These are phyloP conservation scores for Phyllosticta capitalensis DNA, from an alignment of 2,329 filamentous ascomycete species.

Conservation along the genomic window DNA sequence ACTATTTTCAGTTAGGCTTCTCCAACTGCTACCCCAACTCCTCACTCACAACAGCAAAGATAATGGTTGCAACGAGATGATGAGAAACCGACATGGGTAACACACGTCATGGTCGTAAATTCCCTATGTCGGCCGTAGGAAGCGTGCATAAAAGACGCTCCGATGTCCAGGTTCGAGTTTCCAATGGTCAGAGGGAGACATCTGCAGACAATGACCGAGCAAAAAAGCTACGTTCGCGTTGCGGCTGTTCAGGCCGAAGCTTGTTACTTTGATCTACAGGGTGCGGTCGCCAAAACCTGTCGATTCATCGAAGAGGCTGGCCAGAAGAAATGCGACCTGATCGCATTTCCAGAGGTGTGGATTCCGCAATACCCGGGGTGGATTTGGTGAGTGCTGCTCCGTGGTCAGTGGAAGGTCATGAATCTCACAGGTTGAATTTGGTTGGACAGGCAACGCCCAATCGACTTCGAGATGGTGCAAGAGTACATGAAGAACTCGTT, in stretches of 20 bases:
- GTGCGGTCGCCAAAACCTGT: constrained; percentile 47
- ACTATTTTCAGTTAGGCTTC: too few relatives aligned
- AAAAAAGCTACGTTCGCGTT: constrained; percentile 19
- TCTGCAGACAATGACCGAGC: not conserved
- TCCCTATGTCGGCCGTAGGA: too few relatives aligned
- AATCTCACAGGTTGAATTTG: not conserved
- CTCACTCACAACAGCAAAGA: too few relatives aligned
- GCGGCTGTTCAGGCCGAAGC: constrained; percentile 51
- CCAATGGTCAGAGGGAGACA: not conserved
- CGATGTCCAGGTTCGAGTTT: too few relatives aligned
- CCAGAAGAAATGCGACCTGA: constrained; percentile 42
- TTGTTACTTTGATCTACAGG: constrained; percentile 49
- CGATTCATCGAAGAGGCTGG: constrained; percentile 48
- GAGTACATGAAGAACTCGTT: constrained; percentile 39
- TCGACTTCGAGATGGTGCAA: constrained; percentile 31
- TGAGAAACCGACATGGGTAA: too few relatives aligned
- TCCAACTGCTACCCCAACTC: too few relatives aligned
- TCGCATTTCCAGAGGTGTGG: constrained; percentile 41
- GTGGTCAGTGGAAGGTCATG: too few relatives aligned
- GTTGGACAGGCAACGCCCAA: constrained; percentile 27
- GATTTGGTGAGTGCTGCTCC: constrained; percentile 32
- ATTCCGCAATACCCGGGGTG: constrained; percentile 37
- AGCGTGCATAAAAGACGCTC: too few relatives aligned
- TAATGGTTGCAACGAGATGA: too few relatives aligned
- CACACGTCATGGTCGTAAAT: too few relatives aligned